Percentiles rank a stretch among this genome's conserved stretches.
These are phyloP conservation scores for Datisca glomerata DNA, from an alignment of 306 rosid genomes.

Conservation along the genomic window DNA sequence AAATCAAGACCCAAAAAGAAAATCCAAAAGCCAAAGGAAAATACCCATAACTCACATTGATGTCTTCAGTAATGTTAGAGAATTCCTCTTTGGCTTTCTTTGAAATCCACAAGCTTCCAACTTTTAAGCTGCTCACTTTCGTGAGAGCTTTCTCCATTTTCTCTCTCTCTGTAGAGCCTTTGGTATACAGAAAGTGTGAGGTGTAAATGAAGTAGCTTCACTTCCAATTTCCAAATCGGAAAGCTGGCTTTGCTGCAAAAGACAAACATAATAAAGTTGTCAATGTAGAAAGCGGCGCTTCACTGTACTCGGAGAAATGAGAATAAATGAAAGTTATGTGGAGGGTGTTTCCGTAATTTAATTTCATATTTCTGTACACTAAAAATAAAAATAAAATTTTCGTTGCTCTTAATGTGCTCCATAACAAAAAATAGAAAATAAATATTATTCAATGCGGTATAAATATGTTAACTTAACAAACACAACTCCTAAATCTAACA, in stretches of 20 bases:
- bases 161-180: too few relatives aligned
- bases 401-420: too few relatives aligned
- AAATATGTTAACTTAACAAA: too few relatives aligned
- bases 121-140: slow-evolving; percentile 66
- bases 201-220: neutral
- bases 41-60: slow-evolving; percentile 39
- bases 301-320: too few relatives aligned
- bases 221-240: neutral
- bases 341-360: too few relatives aligned
- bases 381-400: too few relatives aligned
- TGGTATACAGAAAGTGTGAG: too few relatives aligned
- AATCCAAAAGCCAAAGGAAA: neutral
- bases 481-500: too few relatives aligned
- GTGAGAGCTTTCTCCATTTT: slow-evolving; percentile 93
- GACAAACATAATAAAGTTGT: neutral
- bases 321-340: too few relatives aligned
- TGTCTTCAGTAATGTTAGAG: slow-evolving; percentile 61
- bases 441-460: too few relatives aligned
- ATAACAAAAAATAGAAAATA: too few relatives aligned
- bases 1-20: slow-evolving; percentile 6
- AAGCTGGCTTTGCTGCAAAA: neutral
- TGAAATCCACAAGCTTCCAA: slow-evolving; percentile 77
- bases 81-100: slow-evolving; percentile 89
- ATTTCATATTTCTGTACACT: too few relatives aligned
- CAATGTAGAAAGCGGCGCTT: neutral